Evolutionary conservation across 176 grass and related monocot genomes (phyloP).

Genomic region (Triticum timopheevii): DNA sequence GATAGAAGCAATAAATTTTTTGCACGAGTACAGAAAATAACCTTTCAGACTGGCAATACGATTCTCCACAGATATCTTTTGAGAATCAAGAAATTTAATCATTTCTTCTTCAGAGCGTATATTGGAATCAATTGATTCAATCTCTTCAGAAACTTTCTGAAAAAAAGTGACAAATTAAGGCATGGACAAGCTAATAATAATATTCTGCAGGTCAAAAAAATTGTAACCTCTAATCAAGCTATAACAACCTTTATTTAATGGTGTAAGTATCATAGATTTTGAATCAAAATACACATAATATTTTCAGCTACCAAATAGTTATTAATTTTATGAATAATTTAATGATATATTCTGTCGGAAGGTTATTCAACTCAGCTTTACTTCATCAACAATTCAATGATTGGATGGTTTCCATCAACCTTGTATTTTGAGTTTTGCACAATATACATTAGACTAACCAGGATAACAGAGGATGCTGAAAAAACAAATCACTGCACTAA

Average conservation of each 20-base stretch:
- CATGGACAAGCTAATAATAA: background rate
- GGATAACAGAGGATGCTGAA: background rate
- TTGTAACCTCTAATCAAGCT: background rate
- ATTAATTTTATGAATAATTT: background rate
- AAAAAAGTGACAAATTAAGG: background rate
- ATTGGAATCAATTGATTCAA: background rate
- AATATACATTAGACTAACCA: background rate
- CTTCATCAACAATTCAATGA: background rate
- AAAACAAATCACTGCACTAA: background rate
- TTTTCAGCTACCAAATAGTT: background rate
- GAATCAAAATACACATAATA: background rate
- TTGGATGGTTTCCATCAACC: background rate
- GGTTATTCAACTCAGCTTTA: background rate
- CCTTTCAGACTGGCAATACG: slow-evolving; percentile 10
- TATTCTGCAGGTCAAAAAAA: background rate
- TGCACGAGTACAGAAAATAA: slow-evolving; percentile 5
- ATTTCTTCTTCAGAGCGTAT: background rate
- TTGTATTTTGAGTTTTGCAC: background rate
- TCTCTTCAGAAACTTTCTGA: slow-evolving; percentile 15
- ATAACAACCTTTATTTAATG: background rate
- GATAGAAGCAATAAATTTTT: background rate
- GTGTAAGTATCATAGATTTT: background rate
- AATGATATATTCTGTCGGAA: background rate
- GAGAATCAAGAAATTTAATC: background rate
- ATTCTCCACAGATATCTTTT: background rate